Evolutionary conservation across 139 green algal species (phyloP).

Genomic region (Chlorella sp.): DNA sequence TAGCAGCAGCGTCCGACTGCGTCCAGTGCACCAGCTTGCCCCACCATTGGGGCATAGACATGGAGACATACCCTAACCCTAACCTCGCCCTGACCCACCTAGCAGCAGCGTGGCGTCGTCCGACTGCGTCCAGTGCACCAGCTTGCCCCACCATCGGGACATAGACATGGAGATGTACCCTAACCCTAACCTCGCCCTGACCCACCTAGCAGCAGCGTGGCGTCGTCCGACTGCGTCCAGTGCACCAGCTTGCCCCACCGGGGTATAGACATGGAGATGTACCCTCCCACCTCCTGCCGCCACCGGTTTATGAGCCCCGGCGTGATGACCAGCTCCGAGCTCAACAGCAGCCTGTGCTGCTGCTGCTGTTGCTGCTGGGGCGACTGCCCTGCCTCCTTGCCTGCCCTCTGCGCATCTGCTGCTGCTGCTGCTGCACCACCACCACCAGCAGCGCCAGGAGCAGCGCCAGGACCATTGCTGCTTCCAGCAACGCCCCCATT

Average conservation of each 20-base stretch:
- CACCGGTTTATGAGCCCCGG: conserved; percentile 25
- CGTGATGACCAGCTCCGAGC: conserved; percentile 11
- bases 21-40: conserved; percentile 57
- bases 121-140: conserved; percentile 48
- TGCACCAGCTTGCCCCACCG: conserved; percentile 52
- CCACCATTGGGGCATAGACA: conserved; percentile 65
- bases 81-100: no score
- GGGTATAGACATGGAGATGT: conserved; percentile 30
- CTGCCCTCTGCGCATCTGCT: background rate
- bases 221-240: conserved; percentile 74
- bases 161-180: conserved; percentile 23
- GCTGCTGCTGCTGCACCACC: background rate
- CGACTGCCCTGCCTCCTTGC: background rate
- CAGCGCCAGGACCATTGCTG: no score
- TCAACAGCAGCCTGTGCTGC: background rate
- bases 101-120: conserved; percentile 81
- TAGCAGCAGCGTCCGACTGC: conserved; percentile 72
- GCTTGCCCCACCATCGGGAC: conserved; percentile 61
- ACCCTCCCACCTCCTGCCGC: conserved; percentile 39
- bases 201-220: conserved; percentile 72
- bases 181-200: no score
- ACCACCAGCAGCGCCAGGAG: no score
- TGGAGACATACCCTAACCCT: conserved; percentile 21
- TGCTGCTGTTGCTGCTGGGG: background rate
- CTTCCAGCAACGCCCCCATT: no score